phyloP scores from a whole-genome alignment of 805 yeast genomes.

The Torulaspora franciscae region DNA sequence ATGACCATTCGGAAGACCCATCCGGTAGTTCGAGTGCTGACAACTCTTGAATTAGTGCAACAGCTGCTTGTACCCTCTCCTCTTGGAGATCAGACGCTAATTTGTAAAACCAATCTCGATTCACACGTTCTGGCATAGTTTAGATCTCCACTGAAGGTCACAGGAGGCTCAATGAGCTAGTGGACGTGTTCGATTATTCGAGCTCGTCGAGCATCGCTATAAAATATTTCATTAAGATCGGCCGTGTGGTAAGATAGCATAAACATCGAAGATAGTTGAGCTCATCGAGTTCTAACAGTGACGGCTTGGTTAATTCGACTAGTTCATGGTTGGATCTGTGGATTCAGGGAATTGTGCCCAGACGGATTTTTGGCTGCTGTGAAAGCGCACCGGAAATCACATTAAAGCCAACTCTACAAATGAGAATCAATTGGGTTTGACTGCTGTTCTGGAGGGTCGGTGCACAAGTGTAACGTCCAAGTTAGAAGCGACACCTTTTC shows the following conservation, averaged over 20 bases:
- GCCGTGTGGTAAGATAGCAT: neutral
- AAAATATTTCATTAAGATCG: neutral
- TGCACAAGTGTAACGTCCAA: too few species aligned
- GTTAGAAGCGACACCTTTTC: too few species aligned
- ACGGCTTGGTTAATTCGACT: too few species aligned
- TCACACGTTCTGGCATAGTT: slow-evolving; percentile 36
- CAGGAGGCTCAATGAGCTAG: neutral
- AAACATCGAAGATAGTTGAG: too few species aligned
- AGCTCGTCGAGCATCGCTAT: slow-evolving; percentile 1
- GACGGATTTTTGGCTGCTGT: too few species aligned
- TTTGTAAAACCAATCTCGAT: slow-evolving; percentile 70
- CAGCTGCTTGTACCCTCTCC: slow-evolving; percentile 71
- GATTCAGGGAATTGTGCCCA: too few species aligned
- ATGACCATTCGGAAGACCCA: slow-evolving; percentile 63
- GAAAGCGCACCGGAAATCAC: too few species aligned
- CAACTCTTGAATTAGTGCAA: slow-evolving; percentile 58
- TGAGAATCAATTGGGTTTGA: too few species aligned
- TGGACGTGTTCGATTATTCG: neutral
- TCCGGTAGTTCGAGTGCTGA: slow-evolving; percentile 31
- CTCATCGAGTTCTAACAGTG: neutral
- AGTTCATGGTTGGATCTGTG: too few species aligned
- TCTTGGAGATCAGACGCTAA: slow-evolving; percentile 70
- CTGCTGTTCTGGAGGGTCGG: too few species aligned
- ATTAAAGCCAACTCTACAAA: too few species aligned
- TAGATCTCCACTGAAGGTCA: neutral